Percentiles rank a stretch among this genome's conserved stretches.
phyloP scores from a whole-genome alignment of 352 stramenopile species.

The Phytopythium montanum region DNA sequence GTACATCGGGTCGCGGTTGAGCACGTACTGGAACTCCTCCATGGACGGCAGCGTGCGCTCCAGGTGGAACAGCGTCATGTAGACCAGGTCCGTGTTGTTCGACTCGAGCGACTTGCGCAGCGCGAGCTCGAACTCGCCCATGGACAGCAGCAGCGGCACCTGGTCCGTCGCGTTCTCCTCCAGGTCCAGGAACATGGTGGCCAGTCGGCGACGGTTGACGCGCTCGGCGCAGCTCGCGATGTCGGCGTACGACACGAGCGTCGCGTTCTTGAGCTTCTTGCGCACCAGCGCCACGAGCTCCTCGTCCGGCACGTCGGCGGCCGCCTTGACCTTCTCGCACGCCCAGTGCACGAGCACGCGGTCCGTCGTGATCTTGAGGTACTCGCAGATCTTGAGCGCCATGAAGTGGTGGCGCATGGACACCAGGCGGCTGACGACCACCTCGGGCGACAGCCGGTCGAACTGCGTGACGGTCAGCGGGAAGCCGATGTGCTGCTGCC shows the following conservation, averaged over 20 bases:
- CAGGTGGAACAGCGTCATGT: conserved; percentile 87
- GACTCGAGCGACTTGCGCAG: conserved; percentile 87
- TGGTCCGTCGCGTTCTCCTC: conserved; percentile 87
- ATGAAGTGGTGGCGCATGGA: conserved; percentile 85
- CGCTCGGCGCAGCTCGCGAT: conserved; percentile 81
- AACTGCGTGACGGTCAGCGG: conserved; percentile 80
- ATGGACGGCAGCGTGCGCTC: conserved; percentile 75
- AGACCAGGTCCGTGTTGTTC: conserved; percentile 88
- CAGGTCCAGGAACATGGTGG: conserved; percentile 89
- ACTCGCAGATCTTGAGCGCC: conserved; percentile 90
- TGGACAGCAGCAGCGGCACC: conserved; percentile 86
- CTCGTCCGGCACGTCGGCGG: conserved; percentile 62
- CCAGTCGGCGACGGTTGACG: conserved; percentile 76
- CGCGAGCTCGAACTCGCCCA: conserved; percentile 90
- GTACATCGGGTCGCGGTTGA: conserved; percentile 71
- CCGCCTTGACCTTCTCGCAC: conserved; percentile 85
- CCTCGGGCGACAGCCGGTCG: conserved; percentile 77
- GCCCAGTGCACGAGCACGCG: conserved; percentile 89
- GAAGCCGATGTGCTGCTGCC: conserved; percentile 74
- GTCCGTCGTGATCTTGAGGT: conserved; percentile 85
- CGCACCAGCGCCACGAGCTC: conserved; percentile 81
- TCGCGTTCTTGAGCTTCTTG: conserved; percentile 81
- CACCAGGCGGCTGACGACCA: conserved; percentile 84
- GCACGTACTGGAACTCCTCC: conserved; percentile 78
- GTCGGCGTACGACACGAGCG: conserved; percentile 76